Base-by-base conservation (phyloP, 2,329 filamentous ascomycete genomes). In the Trichoderma pleuroti region DNA sequence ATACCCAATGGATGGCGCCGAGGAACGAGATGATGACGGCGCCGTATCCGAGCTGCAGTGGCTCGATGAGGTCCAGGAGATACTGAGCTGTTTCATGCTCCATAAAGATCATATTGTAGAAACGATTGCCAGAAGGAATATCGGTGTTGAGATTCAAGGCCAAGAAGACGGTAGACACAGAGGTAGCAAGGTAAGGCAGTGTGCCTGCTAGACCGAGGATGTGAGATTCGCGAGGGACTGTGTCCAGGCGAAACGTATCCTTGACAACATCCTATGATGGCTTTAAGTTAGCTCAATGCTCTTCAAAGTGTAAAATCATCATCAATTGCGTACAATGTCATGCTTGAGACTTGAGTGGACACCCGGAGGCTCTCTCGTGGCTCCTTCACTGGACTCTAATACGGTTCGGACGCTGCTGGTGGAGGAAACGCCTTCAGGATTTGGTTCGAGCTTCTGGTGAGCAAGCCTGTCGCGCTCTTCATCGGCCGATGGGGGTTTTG, bases 21-120 rank as follows among this genome's bases (percentile, higher is more conserved):
- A 98, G 88, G 85, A 97, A 98, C 32, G 94, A 97, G 76, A 97
- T 92, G 76, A 97, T 96, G 71, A 97, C 89, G 61, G 94, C 95
- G 69, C 95, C 94, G 76, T 97, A 97, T 71, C 93, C 94, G 68
- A 98, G 87, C 81, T 98, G 95, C 67, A 98, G 83, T 14, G 94
- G 94, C 82, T 97, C 94, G 34, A 97, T 85, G 18, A 93, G 80
- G 74, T 91, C 87, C 11, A 98, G 86, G 69, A 93, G 84, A 28
- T 92, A 82, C 72, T 90, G 88, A 3, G 94, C 94, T 3, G 88
- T 91, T 63, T 93, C 88, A 63, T 90, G 89, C 74, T 86, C 88
- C 74, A 97, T 81, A 71, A 94, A 78, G 68, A 94, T 78, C 24
- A 74, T 36, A 57, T 80, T 77, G 36, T 75, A 76, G 64, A 91